Evolutionary conservation across 2,329 filamentous ascomycete genomes (phyloP).

Genomic region (Colletotrichum sp.): DNA sequence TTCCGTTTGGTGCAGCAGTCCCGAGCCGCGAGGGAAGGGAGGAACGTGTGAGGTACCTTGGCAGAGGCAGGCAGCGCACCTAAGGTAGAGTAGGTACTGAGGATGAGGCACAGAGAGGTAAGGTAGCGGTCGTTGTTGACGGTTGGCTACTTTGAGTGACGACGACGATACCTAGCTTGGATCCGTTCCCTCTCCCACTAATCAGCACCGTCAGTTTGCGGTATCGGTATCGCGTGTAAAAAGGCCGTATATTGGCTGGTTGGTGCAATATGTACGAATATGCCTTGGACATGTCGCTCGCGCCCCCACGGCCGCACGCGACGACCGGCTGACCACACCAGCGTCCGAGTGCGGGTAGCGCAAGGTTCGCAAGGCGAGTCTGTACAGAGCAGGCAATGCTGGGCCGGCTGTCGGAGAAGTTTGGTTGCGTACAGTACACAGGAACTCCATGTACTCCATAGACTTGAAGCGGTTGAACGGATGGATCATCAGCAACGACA

Average conservation of each 20-base stretch:
- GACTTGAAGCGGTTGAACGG: background rate
- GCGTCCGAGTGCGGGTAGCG: constrained; percentile 15
- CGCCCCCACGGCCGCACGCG: constrained; percentile 14
- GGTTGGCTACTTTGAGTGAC: background rate
- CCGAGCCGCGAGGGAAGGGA: background rate
- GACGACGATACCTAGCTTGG: background rate
- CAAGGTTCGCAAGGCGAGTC: background rate
- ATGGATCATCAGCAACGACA: background rate
- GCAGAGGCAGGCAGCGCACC: background rate
- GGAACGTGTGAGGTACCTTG: background rate
- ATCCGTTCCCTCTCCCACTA: background rate
- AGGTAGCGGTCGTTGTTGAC: background rate
- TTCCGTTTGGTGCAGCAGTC: background rate
- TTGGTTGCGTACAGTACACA: background rate
- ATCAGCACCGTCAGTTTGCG: background rate
- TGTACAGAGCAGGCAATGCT: background rate
- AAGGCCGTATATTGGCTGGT: background rate
- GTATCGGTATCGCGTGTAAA: background rate
- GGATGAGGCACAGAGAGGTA: background rate
- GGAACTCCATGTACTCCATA: background rate
- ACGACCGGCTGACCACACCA: constrained; percentile 8
- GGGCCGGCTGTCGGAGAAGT: background rate
- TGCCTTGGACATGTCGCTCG: background rate
- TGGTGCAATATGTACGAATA: background rate
- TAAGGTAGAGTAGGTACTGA: background rate